Evolutionary conservation across 1,284 basidiomycete species (phyloP), one percentile per base, ranked within the genome.

Genomic region (Trametes hirsuta): DNA sequence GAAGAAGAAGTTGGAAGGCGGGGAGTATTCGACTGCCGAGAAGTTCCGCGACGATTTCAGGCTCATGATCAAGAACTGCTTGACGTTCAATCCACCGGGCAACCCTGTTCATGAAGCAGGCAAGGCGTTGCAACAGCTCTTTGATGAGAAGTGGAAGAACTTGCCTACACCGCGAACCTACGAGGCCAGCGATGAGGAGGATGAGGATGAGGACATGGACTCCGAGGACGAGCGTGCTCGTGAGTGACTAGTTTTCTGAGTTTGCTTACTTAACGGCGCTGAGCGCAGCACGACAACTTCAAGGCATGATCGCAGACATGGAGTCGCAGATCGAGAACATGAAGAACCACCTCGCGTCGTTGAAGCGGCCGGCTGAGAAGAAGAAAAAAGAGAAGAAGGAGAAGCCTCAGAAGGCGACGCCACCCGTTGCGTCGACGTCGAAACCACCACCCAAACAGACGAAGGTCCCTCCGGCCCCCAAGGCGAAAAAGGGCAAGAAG

Each of bases 11-110:
- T 81, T 99, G 48, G 89, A 93, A 47, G 79, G 81, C 36, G 80
- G 84, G 61, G 85, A 89, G 64, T 99, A 98, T 73, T 70, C 84
- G 4, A 88, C 83, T 30, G 87, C 91, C 1, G 80, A 85, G 39
- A 89, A 90, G 70, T 95, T 98, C 72, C 87, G 90, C 64, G 87
- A 90, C 18, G 97, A 99, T 77, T 93, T 98, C 79, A 91, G 92
- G 74, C 81, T 97, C 64, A 94, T 99, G 87, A 90, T 98, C 70
- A 83, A 87, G 59, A 99, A 99, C 74, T 98, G 96, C 72, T 90
- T 91, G 72, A 80, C 83, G 1, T 99, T 97, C 82, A 99, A 99
- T 69, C 94, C 95, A 6, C 81, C 87, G 6, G 93, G 90, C 35
- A 93, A 94, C 21, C 85, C 88, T 39, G 97, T 99, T 53, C 88